These are phyloP conservation scores for Sechiopsis laciniata DNA, from an alignment of 306 rosid genomes.

Conservation along the genomic window DNA sequence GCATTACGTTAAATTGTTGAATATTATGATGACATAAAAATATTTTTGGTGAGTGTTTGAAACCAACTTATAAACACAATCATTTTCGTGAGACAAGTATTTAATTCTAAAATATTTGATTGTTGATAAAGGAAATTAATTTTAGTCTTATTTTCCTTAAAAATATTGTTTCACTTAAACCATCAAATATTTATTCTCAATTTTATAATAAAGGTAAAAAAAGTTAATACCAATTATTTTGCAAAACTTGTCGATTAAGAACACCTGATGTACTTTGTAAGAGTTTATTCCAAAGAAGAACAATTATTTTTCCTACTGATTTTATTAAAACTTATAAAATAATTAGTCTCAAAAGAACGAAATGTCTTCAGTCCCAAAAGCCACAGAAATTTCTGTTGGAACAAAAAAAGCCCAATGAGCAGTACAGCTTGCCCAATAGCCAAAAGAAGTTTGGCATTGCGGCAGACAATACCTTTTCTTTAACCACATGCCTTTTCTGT, in stretches of 20 bases:
- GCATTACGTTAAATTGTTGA: too few relatives aligned
- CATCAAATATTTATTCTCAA: neutral
- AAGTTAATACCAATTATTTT: neutral
- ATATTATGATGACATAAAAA: too few relatives aligned
- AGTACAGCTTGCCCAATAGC: conserved; percentile 4
- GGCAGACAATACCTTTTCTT: conserved; percentile 15
- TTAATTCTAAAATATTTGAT: too few relatives aligned
- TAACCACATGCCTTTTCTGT: conserved; percentile 9
- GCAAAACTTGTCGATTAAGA: neutral
- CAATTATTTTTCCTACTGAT: neutral
- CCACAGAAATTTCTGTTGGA: too few relatives aligned
- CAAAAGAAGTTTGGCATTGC: conserved; percentile 15
- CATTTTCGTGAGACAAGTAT: too few relatives aligned
- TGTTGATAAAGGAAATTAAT: too few relatives aligned
- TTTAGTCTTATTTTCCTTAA: too few relatives aligned
- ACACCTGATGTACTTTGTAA: neutral
- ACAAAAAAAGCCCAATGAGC: conserved; percentile 4
- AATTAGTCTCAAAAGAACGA: neutral
- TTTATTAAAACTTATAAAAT: neutral
- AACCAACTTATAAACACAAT: too few relatives aligned
- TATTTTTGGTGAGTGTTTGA: too few relatives aligned
- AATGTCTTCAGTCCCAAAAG: neutral
- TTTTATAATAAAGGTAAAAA: neutral
- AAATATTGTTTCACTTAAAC: neutral
- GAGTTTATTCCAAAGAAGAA: neutral